phyloP scores from a whole-genome alignment of 805 yeast genomes.

The Allodekkera sacchari region DNA sequence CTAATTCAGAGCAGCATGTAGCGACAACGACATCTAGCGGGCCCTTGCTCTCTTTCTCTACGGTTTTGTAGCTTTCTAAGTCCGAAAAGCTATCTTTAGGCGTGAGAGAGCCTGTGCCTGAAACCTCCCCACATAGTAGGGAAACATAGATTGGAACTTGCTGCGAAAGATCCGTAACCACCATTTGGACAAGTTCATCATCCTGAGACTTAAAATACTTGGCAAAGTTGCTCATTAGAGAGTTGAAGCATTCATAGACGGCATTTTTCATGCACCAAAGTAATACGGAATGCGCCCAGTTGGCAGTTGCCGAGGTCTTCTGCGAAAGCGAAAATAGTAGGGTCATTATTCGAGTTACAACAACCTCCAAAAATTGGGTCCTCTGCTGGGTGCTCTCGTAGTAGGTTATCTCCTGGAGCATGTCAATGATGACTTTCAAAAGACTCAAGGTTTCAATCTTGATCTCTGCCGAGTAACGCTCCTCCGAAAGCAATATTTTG shows the following conservation, averaged over 20 bases:
- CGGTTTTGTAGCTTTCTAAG: conserved; percentile 9
- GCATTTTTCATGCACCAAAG: conserved; percentile 20
- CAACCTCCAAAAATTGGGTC: conserved; percentile 25
- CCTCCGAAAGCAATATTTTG: conserved; percentile 28
- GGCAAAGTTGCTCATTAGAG: conserved; percentile 18
- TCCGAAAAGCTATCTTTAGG: conserved; percentile 12
- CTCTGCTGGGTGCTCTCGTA: conserved; percentile 28
- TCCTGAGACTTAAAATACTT: conserved; percentile 9
- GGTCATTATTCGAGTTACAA: conserved; percentile 19
- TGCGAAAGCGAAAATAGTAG: conserved; percentile 13
- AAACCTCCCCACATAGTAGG: conserved; percentile 4
- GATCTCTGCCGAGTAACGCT: conserved; percentile 22
- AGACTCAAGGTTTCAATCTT: conserved; percentile 42
- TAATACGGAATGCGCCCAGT: conserved; percentile 7
- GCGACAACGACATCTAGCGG: conserved; percentile 12
- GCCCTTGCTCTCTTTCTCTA: conserved; percentile 18
- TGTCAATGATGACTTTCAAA: conserved; percentile 44
- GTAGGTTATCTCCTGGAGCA: conserved; percentile 44
- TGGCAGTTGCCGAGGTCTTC: conserved; percentile 1
- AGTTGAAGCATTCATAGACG: conserved; percentile 20
- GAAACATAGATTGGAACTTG: conserved; percentile 13
- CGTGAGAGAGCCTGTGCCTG: background rate
- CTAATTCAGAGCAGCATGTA: conserved; percentile 23
- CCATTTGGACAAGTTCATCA: conserved; percentile 7
- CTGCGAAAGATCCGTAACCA: conserved; percentile 13